A percentile compares a stretch with the other conserved stretches of the same genome.
Conservation (phyloP, 2,329 filamentous ascomycete genomes). For the Calonectria pteridis region DNA sequence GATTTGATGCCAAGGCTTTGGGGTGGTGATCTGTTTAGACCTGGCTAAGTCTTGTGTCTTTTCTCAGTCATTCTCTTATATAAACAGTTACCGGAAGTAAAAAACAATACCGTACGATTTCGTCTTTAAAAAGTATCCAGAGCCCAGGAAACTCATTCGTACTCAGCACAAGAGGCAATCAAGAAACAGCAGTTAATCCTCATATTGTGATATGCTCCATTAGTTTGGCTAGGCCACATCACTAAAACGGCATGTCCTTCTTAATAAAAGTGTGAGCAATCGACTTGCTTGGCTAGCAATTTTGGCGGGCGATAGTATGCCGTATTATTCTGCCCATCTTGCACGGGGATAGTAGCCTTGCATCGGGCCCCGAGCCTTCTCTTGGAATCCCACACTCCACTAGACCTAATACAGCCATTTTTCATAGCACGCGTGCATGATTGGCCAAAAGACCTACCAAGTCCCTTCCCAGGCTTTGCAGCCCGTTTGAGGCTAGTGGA, state of each 20-base stretch:
- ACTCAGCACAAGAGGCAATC: neutral
- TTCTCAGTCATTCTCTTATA: neutral
- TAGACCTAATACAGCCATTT: neutral
- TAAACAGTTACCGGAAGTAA: neutral
- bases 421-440: neutral
- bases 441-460: neutral
- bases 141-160: neutral
- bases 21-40: neutral
- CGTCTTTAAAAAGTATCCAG: neutral
- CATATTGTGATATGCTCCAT: neutral
- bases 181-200: neutral
- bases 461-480: neutral
- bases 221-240: neutral
- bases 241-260: no score
- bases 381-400: neutral
- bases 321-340: neutral
- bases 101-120: neutral
- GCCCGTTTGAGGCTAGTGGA: constrained; percentile 1
- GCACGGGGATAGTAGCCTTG: neutral
- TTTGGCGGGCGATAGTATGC: neutral
- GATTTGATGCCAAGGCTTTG: neutral
- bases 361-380: constrained; percentile 3
- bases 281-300: neutral
- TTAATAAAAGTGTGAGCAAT: no score
- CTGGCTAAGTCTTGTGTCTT: neutral